A percentile compares a stretch with the other conserved stretches of the same genome.
Evolutionary conservation across 805 yeast genomes (phyloP).

Genomic region (Wickerhamiella azyma): DNA sequence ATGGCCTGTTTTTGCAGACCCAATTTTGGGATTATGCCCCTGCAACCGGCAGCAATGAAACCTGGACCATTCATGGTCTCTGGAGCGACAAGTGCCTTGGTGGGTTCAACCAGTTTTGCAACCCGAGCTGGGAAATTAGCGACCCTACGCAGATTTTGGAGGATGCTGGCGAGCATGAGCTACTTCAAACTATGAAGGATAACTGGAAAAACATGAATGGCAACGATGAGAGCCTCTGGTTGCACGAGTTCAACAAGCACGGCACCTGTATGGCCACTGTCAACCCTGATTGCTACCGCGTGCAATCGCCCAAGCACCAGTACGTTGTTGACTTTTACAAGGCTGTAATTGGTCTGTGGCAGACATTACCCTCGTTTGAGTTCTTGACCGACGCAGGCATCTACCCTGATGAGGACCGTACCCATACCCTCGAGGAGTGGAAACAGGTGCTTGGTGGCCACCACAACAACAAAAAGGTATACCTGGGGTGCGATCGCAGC

Average conservation of each 20-base stretch:
- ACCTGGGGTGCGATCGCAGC: slow-evolving; percentile 41
- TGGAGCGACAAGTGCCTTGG: slow-evolving; percentile 91
- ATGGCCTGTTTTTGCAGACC: slow-evolving; percentile 70
- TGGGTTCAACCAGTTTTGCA: slow-evolving; percentile 66
- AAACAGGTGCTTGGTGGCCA: slow-evolving; percentile 25
- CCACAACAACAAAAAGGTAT: slow-evolving; percentile 39
- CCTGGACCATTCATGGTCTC: slow-evolving; percentile 71
- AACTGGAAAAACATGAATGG: slow-evolving; percentile 69
- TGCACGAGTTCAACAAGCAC: slow-evolving; percentile 86
- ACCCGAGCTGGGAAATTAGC: slow-evolving; percentile 39
- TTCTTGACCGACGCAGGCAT: slow-evolving; percentile 60
- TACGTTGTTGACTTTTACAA: slow-evolving; percentile 58
- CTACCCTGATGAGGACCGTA: slow-evolving; percentile 42
- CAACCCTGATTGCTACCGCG: slow-evolving; percentile 51
- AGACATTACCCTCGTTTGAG: slow-evolving; percentile 49
- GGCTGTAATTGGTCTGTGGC: slow-evolving; percentile 43
- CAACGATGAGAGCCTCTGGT: slow-evolving; percentile 61
- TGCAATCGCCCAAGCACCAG: slow-evolving; percentile 21
- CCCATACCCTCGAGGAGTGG: slow-evolving; percentile 39
- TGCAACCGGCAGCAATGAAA: slow-evolving; percentile 52
- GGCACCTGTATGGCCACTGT: slow-evolving; percentile 84
- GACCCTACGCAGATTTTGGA: slow-evolving; percentile 36
- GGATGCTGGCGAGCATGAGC: slow-evolving; percentile 30
- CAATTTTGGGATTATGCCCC: slow-evolving; percentile 90
- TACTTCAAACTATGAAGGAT: slow-evolving; percentile 41